phyloP scores from a whole-genome alignment of 345 rosid species.

The Gossypium longicalyx region DNA sequence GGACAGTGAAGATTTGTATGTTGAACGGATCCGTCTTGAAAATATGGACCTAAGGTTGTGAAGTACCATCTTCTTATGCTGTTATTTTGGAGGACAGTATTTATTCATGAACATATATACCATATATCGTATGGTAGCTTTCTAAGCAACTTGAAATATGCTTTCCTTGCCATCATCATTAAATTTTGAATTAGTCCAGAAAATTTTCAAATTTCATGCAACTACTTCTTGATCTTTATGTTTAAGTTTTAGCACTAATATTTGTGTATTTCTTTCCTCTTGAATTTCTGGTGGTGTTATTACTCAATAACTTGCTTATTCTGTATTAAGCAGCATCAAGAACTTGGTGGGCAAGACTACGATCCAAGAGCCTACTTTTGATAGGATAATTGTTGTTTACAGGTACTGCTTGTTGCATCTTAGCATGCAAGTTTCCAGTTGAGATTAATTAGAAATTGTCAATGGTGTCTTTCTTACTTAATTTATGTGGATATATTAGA shows the following conservation, averaged over 20 bases:
- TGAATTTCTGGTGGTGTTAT: not conserved
- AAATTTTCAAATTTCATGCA: no score
- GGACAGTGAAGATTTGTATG: not conserved
- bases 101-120: no score
- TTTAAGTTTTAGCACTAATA: not conserved
- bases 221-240: not conserved
- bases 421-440: not conserved
- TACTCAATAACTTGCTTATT: not conserved
- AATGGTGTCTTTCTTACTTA: no score
- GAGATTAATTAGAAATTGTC: no score
- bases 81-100: no score
- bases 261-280: no score
- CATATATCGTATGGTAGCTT: not conserved
- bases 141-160: not conserved
- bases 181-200: not conserved
- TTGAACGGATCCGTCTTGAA: not conserved
- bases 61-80: not conserved
- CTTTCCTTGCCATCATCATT: not conserved
- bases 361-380: not conserved
- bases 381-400: not conserved
- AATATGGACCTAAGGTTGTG: conserved; percentile 1
- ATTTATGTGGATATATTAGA: not conserved
- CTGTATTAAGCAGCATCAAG: not conserved
- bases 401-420: not conserved
- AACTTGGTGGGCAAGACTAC: not conserved